A percentile compares a stretch with the other conserved stretches of the same genome.
Conservation (phyloP, 2,329 filamentous ascomycete genomes). For the Graphilbum ipis-grandicollis region DNA sequence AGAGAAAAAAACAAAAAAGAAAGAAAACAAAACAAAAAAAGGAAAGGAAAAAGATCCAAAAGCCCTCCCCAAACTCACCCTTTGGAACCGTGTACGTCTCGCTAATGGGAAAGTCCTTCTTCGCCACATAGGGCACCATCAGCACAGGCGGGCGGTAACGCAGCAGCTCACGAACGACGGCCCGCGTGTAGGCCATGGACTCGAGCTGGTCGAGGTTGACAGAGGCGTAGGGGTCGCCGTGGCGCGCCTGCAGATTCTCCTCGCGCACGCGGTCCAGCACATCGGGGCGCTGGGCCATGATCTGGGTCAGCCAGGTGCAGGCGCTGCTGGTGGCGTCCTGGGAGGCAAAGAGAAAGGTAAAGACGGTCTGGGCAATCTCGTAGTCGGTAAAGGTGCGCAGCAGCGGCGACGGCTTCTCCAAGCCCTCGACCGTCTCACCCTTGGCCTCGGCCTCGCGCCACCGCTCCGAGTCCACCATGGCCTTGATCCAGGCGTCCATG, state of each 20-base stretch:
- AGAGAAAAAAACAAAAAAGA: too few species aligned
- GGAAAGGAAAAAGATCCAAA: too few species aligned
- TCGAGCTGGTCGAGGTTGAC: constrained; percentile 78
- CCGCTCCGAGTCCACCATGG: constrained; percentile 68
- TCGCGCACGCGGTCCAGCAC: constrained; percentile 77
- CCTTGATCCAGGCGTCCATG: constrained; percentile 85
- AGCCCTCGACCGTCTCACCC: constrained; percentile 47
- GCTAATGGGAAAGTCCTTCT: constrained; percentile 88
- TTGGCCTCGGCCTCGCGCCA: constrained; percentile 66
- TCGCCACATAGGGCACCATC: constrained; percentile 89
- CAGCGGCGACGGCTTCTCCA: constrained; percentile 67
- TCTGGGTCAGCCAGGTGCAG: constrained; percentile 87
- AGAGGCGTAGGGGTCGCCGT: constrained; percentile 52
- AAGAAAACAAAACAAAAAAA: too few species aligned
- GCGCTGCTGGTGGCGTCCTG: constrained; percentile 94
- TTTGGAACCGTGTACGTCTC: constrained; percentile 83
- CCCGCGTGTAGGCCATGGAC: constrained; percentile 74
- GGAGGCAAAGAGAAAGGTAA: constrained; percentile 93
- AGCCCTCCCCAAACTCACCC: too few species aligned
- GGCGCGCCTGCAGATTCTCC: constrained; percentile 66
- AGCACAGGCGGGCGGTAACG: constrained; percentile 91
- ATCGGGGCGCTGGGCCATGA: constrained; percentile 85
- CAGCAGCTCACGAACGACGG: constrained; percentile 77
- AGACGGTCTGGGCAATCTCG: constrained; percentile 84
- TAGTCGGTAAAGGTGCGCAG: constrained; percentile 78